phyloP scores from a whole-genome alignment of 768 basidiomycete species.

The Lanmaoa rubissima region DNA sequence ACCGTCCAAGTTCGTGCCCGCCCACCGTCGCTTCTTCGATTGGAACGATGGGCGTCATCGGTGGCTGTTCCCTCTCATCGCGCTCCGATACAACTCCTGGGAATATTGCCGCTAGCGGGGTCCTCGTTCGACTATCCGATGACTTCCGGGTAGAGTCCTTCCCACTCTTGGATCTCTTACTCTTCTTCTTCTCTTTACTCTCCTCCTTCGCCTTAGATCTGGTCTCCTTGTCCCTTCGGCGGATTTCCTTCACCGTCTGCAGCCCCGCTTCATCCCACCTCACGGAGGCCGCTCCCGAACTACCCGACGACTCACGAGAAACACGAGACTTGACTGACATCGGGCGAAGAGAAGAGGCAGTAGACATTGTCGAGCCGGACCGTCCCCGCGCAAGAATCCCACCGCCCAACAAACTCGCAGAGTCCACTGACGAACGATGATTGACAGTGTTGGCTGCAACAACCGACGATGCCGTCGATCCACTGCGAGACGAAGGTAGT shows the following conservation, averaged over 20 bases:
- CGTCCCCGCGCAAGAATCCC: slow-evolving; percentile 35
- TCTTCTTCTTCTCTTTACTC: slow-evolving; percentile 33
- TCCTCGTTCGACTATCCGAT: slow-evolving; percentile 52
- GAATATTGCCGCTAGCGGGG: slow-evolving; percentile 59
- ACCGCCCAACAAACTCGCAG: slow-evolving; percentile 28
- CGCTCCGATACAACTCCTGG: slow-evolving; percentile 36
- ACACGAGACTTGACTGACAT: slow-evolving; percentile 40
- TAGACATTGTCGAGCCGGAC: slow-evolving; percentile 40
- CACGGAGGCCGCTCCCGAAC: slow-evolving; percentile 44
- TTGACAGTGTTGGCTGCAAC: slow-evolving; percentile 13
- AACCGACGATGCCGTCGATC: slow-evolving; percentile 37
- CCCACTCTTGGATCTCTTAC: slow-evolving; percentile 28
- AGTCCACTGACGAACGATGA: slow-evolving; percentile 33
- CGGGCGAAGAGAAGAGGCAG: slow-evolving; percentile 47
- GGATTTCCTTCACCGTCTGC: slow-evolving; percentile 47
- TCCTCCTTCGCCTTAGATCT: slow-evolving; percentile 35
- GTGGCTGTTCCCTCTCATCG: slow-evolving; percentile 2
- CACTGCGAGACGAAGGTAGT: slow-evolving; percentile 36
- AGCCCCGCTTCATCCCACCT: slow-evolving; percentile 52
- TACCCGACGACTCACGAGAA: slow-evolving; percentile 40
- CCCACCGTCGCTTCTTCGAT: slow-evolving; percentile 56
- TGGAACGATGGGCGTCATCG: slow-evolving; percentile 31
- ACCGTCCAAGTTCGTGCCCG: slow-evolving; percentile 36
- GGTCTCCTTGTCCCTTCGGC: slow-evolving; percentile 38
- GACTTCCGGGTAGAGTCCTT: slow-evolving; percentile 41